phyloP scores from a whole-genome alignment of 2,329 filamentous ascomycete genomes.

The Mariannaea elegans region DNA sequence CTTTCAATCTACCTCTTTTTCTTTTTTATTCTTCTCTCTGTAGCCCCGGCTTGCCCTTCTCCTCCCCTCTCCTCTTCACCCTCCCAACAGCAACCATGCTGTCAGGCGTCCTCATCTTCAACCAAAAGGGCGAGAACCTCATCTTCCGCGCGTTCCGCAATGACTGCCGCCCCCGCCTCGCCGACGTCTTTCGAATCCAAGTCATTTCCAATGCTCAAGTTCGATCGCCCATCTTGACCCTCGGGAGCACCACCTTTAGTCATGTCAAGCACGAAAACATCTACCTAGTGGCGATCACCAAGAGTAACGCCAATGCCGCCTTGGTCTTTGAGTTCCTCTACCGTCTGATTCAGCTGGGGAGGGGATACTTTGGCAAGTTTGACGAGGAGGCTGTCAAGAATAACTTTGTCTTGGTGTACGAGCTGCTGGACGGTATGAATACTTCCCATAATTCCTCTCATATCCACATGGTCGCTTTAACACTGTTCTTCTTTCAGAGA shows the following conservation, averaged over 20 bases:
- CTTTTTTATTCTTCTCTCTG: neutral
- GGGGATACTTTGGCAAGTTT: slow-evolving; percentile 98
- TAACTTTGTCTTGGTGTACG: slow-evolving; percentile 98
- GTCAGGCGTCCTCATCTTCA: slow-evolving; percentile 97
- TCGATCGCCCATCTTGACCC: slow-evolving; percentile 94
- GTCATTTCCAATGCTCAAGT: slow-evolving; percentile 99
- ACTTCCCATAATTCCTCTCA: too few relatives aligned
- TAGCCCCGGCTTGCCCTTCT: neutral
- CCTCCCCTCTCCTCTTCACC: neutral
- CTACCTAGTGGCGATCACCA: slow-evolving; percentile 95
- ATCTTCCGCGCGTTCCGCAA: slow-evolving; percentile 99
- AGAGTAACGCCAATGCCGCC: slow-evolving; percentile 98
- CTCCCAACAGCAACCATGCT: slow-evolving; percentile 72
- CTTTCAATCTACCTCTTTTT: neutral
- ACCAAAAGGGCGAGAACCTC: slow-evolving; percentile 99
- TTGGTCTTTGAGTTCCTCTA: slow-evolving; percentile 98
- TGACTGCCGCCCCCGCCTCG: slow-evolving; percentile 95
- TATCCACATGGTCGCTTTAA: neutral
- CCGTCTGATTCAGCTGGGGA: slow-evolving; percentile 86
- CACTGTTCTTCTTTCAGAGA: slow-evolving; percentile 67
- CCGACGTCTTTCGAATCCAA: slow-evolving; percentile 99
- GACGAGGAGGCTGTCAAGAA: slow-evolving; percentile 99
- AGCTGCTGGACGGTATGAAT: slow-evolving; percentile 83
- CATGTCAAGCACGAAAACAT: slow-evolving; percentile 99
- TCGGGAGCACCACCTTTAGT: slow-evolving; percentile 98